Evolutionary conservation across 805 yeast genomes (phyloP), one percentile per base, ranked within the genome.

Genomic region (Nakazawaea anatomiae): DNA sequence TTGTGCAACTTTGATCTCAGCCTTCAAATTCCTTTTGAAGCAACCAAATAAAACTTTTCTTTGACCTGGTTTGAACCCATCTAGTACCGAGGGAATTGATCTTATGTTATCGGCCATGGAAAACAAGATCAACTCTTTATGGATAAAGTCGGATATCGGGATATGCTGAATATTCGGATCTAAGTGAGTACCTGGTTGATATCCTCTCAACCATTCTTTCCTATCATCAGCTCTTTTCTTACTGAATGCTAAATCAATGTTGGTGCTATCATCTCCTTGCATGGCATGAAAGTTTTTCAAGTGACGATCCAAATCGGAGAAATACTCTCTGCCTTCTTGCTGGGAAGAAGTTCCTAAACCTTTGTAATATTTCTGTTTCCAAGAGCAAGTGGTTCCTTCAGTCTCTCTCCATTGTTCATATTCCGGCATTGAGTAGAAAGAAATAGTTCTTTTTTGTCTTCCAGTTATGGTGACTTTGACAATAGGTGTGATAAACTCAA

Each of bases 61-160:
- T 70, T 94, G 99, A 53, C 96, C 96, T 1, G 99, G 99, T 67
- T 94, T 94, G 57, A 94, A 81, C 0, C 99, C 99, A 71, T 94
- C 99, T 60, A 92, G 71, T 0, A 89, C 87, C 6, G 90, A 87
- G 1, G 99, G 99, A 61, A 94, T 89, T 0, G 98, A 94, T 66
- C 99, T 82, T 45, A 91, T 80, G 60, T 94, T 91, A 69, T 94
- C 99, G 3, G 98, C 97, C 88, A 94, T 86, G 14, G 97, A 89
- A 65, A 92, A 95, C 43, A 94, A 73, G 66, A 95, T 94, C 60
- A 94, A 77, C 65, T 94, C 99, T 64, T 94, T 89, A 69, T 94
- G 91, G 66, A 94, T 92, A 62, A 94, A 94, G 51, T 92, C 97
- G 52, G 89, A 77, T 55, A 94, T 92, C 2, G 97, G 97, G 58